These are phyloP conservation scores for Sarocladium brachiariae DNA, from an alignment of 2,329 filamentous ascomycete genomes.

Conservation along the genomic window DNA sequence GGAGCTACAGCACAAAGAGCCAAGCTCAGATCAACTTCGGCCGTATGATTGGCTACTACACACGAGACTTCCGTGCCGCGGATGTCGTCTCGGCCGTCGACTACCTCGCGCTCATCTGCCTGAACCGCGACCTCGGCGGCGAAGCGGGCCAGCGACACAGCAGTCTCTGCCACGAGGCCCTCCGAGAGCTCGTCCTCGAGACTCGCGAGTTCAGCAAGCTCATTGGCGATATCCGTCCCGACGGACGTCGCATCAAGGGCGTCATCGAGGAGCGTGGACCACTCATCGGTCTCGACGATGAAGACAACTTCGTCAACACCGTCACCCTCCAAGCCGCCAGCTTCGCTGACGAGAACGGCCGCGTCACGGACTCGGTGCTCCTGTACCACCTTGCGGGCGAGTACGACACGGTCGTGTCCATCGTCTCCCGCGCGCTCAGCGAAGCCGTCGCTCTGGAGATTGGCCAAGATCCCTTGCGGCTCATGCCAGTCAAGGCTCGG, in stretches of 20 bases:
- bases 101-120: constrained; percentile 84
- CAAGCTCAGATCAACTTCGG: constrained; percentile 88
- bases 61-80: constrained; percentile 86
- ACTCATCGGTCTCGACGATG: constrained; percentile 72
- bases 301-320: constrained; percentile 81
- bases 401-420: constrained; percentile 86
- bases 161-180: constrained; percentile 80
- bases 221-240: constrained; percentile 81
- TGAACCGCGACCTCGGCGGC: constrained; percentile 77
- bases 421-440: constrained; percentile 83
- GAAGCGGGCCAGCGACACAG: constrained; percentile 70
- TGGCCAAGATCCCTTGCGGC: constrained; percentile 69
- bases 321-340: constrained; percentile 89
- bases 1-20: constrained; percentile 59
- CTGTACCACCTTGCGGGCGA: constrained; percentile 92
- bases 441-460: constrained; percentile 84
- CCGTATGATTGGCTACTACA: constrained; percentile 90
- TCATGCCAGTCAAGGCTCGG: constrained; percentile 75
- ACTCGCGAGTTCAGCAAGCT: constrained; percentile 92
- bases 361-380: constrained; percentile 87
- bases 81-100: constrained; percentile 86
- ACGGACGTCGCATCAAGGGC: constrained; percentile 79
- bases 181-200: constrained; percentile 93
- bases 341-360: constrained; percentile 88
- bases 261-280: constrained; percentile 79